Evolutionary conservation across 352 stramenopile species (phyloP), one percentile per base, ranked within the genome.

Genomic region (Halophytophthora batemanensis): DNA sequence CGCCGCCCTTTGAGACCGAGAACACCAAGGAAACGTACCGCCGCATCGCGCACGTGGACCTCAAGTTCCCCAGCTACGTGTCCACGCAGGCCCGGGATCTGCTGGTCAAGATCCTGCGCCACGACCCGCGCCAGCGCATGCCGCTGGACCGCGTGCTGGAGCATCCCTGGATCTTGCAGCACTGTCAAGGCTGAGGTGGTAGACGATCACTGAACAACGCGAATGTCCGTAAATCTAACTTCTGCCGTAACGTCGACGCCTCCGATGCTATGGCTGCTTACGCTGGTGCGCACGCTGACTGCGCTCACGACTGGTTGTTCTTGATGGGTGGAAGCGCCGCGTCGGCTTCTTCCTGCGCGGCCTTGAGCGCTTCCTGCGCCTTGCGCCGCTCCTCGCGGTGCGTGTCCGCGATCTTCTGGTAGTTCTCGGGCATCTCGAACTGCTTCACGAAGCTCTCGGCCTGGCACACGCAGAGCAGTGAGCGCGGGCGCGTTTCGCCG

Each of bases 51-150:
- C 54, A 64, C 15, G 70, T 76, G 7, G 66, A 86, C 14, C 89
- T 85, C 50, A 36, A 64, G 14, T 92, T 90, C 29, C 77, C 82
- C 3, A 61, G 64, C 18, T 76, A 96, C 52, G 79, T 99, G 22
- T 94, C 90, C 6, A 61, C 86, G 2, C 83, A 96, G 54, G 97
- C 97, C 15, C 86, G 88, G 50, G 96, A 99, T 67, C 47, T 95
- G 35, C 68, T 99, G 43, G 93, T 97, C 50, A 96, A 93, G 40
- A 95, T 93, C 31, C 48, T 99, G 39, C 87, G 91, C 35, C 98
- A 99, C 61, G 95, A 99, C 45, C 96, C 96, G 6, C 76, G 77
- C n/a, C 77, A 97, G 18, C 87, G 97, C 39, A 87, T 99, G 52
- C 57, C 82, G 11, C 74, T 99, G 2, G 73, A 86, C 31, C 84